Evolutionary conservation across 2,329 filamentous ascomycete species (phyloP).

Genomic region (Phyllosticta ampelicida): DNA sequence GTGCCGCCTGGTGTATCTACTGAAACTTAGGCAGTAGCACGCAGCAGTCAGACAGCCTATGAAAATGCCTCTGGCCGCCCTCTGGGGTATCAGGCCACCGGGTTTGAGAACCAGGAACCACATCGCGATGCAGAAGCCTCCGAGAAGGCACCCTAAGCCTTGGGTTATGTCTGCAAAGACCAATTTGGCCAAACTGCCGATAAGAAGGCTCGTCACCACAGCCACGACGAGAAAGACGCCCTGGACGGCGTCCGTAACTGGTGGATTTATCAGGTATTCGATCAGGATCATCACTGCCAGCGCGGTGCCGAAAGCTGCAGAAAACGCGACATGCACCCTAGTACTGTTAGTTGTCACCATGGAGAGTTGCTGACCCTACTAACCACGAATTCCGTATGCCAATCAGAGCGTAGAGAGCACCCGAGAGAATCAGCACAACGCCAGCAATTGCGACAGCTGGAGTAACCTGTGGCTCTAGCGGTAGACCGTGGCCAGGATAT

Average conservation of each 20-base stretch:
- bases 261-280: constrained; percentile 75
- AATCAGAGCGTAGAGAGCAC: constrained; percentile 60
- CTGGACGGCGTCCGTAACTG: constrained; percentile 64
- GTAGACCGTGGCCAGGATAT: constrained; percentile 39
- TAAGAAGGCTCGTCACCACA: constrained; percentile 58
- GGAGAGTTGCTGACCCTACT: constrained; percentile 6
- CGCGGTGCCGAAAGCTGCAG: constrained; percentile 60
- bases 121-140: constrained; percentile 79
- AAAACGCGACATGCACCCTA: constrained; percentile 41
- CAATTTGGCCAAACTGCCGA: constrained; percentile 59
- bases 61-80: constrained; percentile 57
- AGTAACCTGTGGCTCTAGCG: constrained; percentile 63
- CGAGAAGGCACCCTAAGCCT: constrained; percentile 76
- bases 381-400: constrained; percentile 70
- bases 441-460: constrained; percentile 74
- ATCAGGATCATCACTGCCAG: constrained; percentile 73
- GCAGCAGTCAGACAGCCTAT: constrained; percentile 61
- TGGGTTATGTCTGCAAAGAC: constrained; percentile 77
- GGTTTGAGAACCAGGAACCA: constrained; percentile 73
- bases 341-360: constrained; percentile 13
- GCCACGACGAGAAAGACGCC: constrained; percentile 78
- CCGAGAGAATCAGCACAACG: constrained; percentile 61
- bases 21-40: constrained; percentile 56
- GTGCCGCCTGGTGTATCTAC: constrained; percentile 65
- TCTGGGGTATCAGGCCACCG: constrained; percentile 59